Conservation (phyloP, 441 rosid genomes). For the Adansonia grandidieri region DNA sequence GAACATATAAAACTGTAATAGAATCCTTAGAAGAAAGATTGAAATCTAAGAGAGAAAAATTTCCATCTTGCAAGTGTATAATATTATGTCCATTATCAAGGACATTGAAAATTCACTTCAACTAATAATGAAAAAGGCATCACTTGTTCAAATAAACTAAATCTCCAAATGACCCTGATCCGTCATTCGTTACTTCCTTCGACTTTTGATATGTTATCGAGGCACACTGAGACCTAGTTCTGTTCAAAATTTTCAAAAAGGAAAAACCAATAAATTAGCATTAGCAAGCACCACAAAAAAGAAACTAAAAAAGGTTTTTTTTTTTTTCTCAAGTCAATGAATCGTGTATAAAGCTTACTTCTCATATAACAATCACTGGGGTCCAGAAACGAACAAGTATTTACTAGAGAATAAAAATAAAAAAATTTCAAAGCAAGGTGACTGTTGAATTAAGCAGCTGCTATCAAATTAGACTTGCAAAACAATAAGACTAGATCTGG, state of each 20-base stretch:
- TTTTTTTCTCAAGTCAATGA: background rate
- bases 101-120: background rate
- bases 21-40: constrained; percentile 13
- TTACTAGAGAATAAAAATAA: too few relatives aligned
- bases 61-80: background rate
- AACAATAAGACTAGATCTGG: too few relatives aligned
- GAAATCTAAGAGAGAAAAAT: background rate
- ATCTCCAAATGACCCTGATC: constrained; percentile 13
- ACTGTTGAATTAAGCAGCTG: background rate
- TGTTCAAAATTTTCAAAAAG: constrained; percentile 31
- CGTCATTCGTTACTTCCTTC: constrained; percentile 32
- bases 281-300: background rate
- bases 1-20: background rate
- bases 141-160: background rate
- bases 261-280: constrained; percentile 10
- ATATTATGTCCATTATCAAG: background rate
- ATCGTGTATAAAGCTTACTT: background rate
- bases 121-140: background rate
- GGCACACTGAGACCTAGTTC: constrained; percentile 75
- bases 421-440: constrained; percentile 9
- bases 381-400: background rate
- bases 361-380: background rate
- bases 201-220: constrained; percentile 50
- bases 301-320: background rate
- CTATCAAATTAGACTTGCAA: background rate